Evolutionary conservation across 169 alveolate genomes (phyloP).

Genomic region (Theileria orientalis): DNA sequence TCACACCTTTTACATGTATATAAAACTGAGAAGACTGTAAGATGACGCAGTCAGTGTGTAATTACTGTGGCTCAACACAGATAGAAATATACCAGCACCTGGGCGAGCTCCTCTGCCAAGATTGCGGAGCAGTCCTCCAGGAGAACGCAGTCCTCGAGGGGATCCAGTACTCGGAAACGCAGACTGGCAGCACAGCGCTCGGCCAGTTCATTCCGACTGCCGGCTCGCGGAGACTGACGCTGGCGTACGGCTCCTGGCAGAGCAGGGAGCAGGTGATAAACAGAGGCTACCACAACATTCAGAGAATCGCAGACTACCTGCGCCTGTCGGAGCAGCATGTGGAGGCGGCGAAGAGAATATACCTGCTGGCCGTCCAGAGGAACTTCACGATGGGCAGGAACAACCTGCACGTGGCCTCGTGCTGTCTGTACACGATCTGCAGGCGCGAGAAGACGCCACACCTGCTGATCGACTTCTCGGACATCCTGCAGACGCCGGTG

Average conservation of each 20-base stretch:
- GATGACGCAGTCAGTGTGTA: constrained; percentile 21
- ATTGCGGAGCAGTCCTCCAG: constrained; percentile 85
- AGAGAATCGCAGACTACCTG: constrained; percentile 83
- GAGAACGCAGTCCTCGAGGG: constrained; percentile 83
- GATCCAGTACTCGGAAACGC: constrained; percentile 77
- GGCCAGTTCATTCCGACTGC: constrained; percentile 83
- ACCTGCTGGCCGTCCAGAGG: constrained; percentile 90
- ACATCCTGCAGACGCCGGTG: constrained; percentile 88
- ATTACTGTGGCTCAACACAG: constrained; percentile 64
- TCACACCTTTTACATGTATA: not conserved
- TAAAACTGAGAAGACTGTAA: constrained; percentile 7
- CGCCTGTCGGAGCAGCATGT: constrained; percentile 79
- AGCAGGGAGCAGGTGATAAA: constrained; percentile 79
- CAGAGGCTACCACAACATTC: constrained; percentile 80
- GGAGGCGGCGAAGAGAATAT: constrained; percentile 89
- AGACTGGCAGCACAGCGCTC: constrained; percentile 78
- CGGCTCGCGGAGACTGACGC: constrained; percentile 78
- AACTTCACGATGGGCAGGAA: constrained; percentile 93
- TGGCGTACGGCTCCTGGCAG: constrained; percentile 76
- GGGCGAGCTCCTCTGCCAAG: constrained; percentile 84
- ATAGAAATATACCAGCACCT: constrained; percentile 69
- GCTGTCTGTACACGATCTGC: constrained; percentile 92
- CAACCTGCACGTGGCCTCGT: constrained; percentile 90
- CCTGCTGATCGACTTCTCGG: constrained; percentile 93
- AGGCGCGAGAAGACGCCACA: constrained; percentile 91